These are phyloP conservation scores for Amborella trichopoda DNA, from an alignment of 164 flowering plant species.

Conservation along the genomic window DNA sequence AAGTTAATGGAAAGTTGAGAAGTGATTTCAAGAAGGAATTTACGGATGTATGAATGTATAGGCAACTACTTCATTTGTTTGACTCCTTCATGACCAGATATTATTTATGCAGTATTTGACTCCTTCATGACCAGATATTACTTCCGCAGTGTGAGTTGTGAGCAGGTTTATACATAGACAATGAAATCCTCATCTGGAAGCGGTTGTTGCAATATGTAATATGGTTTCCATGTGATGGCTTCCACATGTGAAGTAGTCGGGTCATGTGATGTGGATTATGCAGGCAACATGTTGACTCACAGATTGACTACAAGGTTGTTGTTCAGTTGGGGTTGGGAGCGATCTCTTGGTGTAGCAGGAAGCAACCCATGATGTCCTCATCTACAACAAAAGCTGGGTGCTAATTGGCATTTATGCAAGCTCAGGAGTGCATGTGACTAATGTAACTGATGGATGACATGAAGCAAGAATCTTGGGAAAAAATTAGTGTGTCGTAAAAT, in stretches of 20 bases:
- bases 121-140: no score
- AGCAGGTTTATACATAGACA: constrained; percentile 2
- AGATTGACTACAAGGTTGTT: constrained; percentile 4
- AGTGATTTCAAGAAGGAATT: background rate
- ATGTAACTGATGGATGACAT: background rate
- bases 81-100: constrained; percentile 1
- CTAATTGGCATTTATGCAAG: background rate
- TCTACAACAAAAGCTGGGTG: background rate
- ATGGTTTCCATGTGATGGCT: background rate
- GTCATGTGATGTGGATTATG: constrained; percentile 6
- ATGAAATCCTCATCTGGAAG: constrained; percentile 4
- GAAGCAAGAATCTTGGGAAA: background rate
- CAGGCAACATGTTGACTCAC: constrained; percentile 1
- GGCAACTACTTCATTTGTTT: constrained; percentile 11
- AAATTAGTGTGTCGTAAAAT: background rate
- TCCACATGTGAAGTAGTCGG: background rate
- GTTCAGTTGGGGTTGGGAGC: constrained; percentile 5
- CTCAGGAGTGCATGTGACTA: background rate
- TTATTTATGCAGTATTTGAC: no score
- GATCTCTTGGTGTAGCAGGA: constrained; percentile 6
- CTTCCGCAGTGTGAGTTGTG: background rate
- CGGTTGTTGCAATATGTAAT: background rate
- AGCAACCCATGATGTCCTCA: constrained; percentile 4
- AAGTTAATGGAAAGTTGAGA: constrained; percentile 1
- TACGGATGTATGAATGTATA: constrained; percentile 2